phyloP scores from a whole-genome alignment of 2,329 filamentous ascomycete species.

The Decorospora gaudefroyi region DNA sequence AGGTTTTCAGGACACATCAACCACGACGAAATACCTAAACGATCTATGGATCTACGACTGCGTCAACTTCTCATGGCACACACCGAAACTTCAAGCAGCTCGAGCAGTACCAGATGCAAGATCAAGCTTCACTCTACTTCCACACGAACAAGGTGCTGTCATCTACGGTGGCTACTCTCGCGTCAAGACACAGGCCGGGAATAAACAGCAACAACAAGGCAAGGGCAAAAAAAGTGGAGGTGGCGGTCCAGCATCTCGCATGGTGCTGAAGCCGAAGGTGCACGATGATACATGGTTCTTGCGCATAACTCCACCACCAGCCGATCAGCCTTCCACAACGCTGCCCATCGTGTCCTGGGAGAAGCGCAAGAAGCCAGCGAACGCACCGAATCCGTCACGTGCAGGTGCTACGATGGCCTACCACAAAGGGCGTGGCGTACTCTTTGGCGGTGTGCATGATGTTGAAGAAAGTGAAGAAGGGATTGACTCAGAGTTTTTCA shows the following conservation, averaged over 20 bases:
- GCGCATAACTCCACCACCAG: slow-evolving; percentile 71
- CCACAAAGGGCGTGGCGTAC: slow-evolving; percentile 89
- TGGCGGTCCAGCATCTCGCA: slow-evolving; percentile 65
- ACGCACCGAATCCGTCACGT: slow-evolving; percentile 78
- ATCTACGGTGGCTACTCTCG: slow-evolving; percentile 93
- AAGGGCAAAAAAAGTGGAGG: slow-evolving; percentile 54
- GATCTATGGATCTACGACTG: slow-evolving; percentile 98
- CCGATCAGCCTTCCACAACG: slow-evolving; percentile 67
- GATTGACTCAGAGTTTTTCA: slow-evolving; percentile 97
- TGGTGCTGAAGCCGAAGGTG: slow-evolving; percentile 80
- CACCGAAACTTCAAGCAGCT: slow-evolving; percentile 72
- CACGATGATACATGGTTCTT: slow-evolving; percentile 96
- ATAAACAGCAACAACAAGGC: slow-evolving; percentile 62
- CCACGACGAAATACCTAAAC: slow-evolving; percentile 89
- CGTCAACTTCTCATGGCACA: slow-evolving; percentile 80
- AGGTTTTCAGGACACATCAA: slow-evolving; percentile 95
- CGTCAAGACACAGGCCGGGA: slow-evolving; percentile 68
- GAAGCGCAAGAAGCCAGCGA: slow-evolving; percentile 86
- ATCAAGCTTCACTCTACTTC: slow-evolving; percentile 88
- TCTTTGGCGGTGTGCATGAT: slow-evolving; percentile 94
- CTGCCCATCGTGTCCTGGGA: slow-evolving; percentile 86
- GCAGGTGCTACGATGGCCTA: slow-evolving; percentile 92
- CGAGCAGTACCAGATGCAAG: slow-evolving; percentile 87
- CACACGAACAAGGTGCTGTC: slow-evolving; percentile 86
- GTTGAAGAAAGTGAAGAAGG: slow-evolving; percentile 90